phyloP scores from a whole-genome alignment of 1,284 basidiomycete species.

The Phaffia rhodozyma region DNA sequence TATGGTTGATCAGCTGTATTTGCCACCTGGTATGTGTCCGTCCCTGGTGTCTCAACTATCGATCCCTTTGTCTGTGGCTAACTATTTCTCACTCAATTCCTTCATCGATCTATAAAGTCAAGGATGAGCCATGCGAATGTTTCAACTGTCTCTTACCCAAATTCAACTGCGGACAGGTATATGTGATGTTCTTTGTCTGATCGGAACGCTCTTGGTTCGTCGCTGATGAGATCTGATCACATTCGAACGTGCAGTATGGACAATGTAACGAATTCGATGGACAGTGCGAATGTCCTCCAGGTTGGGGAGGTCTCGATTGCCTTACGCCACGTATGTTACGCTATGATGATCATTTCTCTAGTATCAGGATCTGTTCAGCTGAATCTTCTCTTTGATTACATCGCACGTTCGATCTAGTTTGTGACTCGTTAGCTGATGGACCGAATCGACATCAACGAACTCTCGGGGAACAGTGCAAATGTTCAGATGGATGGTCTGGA shows the following conservation, averaged over 20 bases:
- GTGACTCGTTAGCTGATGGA: conserved; percentile 82
- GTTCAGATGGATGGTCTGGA: conserved; percentile 86
- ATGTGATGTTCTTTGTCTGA: background rate
- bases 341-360: no score
- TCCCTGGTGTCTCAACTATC: background rate
- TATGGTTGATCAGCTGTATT: no score
- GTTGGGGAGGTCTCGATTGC: conserved; percentile 85
- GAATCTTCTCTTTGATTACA: background rate
- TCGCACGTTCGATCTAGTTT: conserved; percentile 43
- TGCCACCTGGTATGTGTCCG: no score
- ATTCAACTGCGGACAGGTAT: conserved; percentile 62
- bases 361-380: background rate
- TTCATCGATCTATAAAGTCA: background rate
- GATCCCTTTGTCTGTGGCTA: background rate
- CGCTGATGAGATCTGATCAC: conserved; percentile 1
- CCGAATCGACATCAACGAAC: conserved; percentile 68
- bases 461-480: conserved; percentile 64
- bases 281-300: conserved; percentile 77
- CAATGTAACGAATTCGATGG: conserved; percentile 77
- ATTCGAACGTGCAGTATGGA: conserved; percentile 43
- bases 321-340: conserved; percentile 56
- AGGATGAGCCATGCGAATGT: conserved; percentile 36
- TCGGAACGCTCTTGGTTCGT: background rate
- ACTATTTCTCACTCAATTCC: background rate
- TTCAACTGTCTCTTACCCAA: conserved; percentile 77